Evolutionary conservation across 139 green algal species (phyloP), one percentile per base, ranked within the genome.

Genomic region (Medakamo hakoo): DNA sequence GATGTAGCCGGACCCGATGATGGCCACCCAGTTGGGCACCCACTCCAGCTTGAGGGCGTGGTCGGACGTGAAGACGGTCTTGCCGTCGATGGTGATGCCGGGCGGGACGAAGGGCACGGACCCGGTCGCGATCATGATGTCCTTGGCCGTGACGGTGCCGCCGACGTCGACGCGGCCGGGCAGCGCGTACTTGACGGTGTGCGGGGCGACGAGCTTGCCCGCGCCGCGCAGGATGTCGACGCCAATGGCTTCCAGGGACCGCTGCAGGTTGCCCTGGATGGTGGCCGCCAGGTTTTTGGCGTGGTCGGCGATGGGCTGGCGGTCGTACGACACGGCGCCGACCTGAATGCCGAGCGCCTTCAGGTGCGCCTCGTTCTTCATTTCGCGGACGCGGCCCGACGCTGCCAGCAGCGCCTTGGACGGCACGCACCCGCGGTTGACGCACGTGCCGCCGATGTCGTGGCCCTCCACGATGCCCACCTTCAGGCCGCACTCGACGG

Each of bases 1-100:
- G 67, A 99, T 99, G 85, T 99, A 99, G 48, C 93, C 93, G 30
- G 73, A 88, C 68, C 93, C 93, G 67, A 99, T 97, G 80, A 99
- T 99, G 71, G 93, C 93, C 0, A 99, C 74, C 93, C 93, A 99
- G 59, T 92, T 78, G 58, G 93, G 93, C 29, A 99, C 66, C 93
- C 93, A 97, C 70, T 98, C 93, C 71, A 99, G 73, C 81, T 97
- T 97, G 20, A 99, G 82, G 0, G 92, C 93, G 71, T 98, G 88
- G 78, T 99, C 93, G 19, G 68, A 86, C 24, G 93, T 99, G 84
- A 99, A 97, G 16, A 99, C 93, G 2, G 93, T 99, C 80, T 99
- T 99, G 80, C 92, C 88, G 71, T 99, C 92, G 62, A 98, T 91
- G 49, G 86, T 78, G 75, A 98, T 97, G 74, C 92, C 92, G 69